Conservation (phyloP, 768 basidiomycete species). For the Krasilnikovozyma curviuscula region DNA sequence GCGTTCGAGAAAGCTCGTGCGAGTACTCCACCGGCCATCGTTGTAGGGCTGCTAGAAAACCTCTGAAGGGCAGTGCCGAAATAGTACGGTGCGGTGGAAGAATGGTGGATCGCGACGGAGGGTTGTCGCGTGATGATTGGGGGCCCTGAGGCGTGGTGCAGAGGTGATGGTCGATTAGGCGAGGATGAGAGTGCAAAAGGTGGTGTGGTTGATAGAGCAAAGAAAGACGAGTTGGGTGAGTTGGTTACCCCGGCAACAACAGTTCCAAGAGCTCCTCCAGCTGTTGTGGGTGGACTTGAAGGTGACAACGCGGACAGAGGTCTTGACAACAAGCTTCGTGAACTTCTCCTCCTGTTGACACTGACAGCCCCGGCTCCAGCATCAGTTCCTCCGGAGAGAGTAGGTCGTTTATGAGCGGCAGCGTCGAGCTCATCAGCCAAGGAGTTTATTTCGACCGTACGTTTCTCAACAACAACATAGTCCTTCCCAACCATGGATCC, state of each 20-base stretch:
- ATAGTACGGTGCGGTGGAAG: conserved; percentile 18
- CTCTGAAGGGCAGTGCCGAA: conserved; percentile 21
- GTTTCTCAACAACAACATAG: conserved; percentile 84
- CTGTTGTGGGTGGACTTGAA: conserved; percentile 9
- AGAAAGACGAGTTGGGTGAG: conserved; percentile 24
- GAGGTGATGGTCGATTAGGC: conserved; percentile 7
- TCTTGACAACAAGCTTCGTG: conserved; percentile 20
- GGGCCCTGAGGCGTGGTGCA: conserved; percentile 4
- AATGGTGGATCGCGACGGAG: conserved; percentile 14
- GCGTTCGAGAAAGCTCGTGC: conserved; percentile 10
- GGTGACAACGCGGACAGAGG: conserved; percentile 23
- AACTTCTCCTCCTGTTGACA: conserved; percentile 24
- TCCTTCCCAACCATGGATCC: conserved; percentile 36
- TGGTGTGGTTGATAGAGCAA: conserved; percentile 24
- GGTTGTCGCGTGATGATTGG: conserved; percentile 5
- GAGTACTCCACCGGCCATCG: conserved; percentile 3
- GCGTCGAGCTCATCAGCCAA: conserved; percentile 56
- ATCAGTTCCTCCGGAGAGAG: no score
- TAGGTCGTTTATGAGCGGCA: conserved; percentile 22
- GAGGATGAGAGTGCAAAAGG: conserved; percentile 24
- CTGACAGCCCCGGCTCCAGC: no score
- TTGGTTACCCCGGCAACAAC: no score
- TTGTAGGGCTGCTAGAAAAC: no score
- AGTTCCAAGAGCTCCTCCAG: background rate
- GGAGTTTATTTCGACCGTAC: conserved; percentile 77